Percentiles rank a stretch among this genome's conserved stretches.
These are phyloP conservation scores for Thamnidium elegans DNA, from an alignment of 192 early-diverging fungal genomes.

Conservation along the genomic window DNA sequence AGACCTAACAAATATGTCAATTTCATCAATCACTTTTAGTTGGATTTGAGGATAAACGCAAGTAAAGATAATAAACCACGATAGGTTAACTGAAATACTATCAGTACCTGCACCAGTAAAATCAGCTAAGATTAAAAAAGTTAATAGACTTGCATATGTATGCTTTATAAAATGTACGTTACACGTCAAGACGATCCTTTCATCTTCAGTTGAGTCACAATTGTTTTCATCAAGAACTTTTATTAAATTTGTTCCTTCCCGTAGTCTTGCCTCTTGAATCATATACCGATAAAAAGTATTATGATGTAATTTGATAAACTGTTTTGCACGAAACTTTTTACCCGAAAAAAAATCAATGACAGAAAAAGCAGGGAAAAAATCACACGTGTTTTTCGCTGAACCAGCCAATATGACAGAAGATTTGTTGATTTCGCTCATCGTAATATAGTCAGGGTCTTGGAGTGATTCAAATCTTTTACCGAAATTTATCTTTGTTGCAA, in stretches of 20 bases:
- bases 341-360: too few species aligned
- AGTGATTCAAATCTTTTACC: not conserved
- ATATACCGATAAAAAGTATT: not conserved
- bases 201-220: not conserved
- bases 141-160: not conserved
- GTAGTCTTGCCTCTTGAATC: not conserved
- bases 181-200: not conserved
- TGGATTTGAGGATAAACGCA: conserved; percentile 19
- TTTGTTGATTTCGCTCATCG: not conserved
- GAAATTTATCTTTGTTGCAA: not conserved
- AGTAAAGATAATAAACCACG: conserved; percentile 12
- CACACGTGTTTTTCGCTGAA: not conserved
- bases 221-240: not conserved
- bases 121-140: not conserved
- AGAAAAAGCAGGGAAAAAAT: too few species aligned
- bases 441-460: not conserved
- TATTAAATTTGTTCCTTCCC: not conserved
- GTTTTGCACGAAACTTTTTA: not conserved
- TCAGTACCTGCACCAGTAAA: conserved; percentile 2
- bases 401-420: not conserved
- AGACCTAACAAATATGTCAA: conserved; percentile 1
- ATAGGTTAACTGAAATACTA: conserved; percentile 5
- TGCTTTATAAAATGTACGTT: not conserved
- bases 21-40: conserved; percentile 8
- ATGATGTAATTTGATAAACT: not conserved